phyloP scores from a whole-genome alignment of 148 eudicot species.

The Spergularia marina region DNA sequence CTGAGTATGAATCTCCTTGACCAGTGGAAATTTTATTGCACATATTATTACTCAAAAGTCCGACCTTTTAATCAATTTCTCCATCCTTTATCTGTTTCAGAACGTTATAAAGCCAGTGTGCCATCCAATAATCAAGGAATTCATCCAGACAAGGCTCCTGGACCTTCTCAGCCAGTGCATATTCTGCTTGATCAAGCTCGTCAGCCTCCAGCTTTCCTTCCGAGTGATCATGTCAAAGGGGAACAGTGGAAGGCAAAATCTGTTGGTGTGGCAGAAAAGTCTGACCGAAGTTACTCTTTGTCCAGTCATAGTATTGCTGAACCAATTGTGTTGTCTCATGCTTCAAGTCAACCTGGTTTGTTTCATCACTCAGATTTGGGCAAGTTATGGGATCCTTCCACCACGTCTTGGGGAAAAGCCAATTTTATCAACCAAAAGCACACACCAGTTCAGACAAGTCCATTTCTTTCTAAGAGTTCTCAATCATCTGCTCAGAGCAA shows the following conservation, averaged over 20 bases:
- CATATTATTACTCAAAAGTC: background rate
- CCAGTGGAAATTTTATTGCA: background rate
- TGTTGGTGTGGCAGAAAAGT: constrained; percentile 29
- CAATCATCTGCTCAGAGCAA: constrained; percentile 40
- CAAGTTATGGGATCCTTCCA: constrained; percentile 47
- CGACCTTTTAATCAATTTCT: constrained; percentile 18
- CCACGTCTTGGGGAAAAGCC: constrained; percentile 46
- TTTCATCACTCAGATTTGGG: constrained; percentile 39
- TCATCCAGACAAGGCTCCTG: constrained; percentile 36
- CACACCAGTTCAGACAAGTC: constrained; percentile 33
- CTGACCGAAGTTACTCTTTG: constrained; percentile 30
- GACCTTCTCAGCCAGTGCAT: constrained; percentile 34
- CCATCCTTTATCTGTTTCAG: constrained; percentile 36
- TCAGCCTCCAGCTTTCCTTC: constrained; percentile 32
- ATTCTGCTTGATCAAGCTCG: constrained; percentile 30
- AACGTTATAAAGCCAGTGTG: constrained; percentile 34
- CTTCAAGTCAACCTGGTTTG: constrained; percentile 32
- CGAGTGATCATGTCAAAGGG: constrained; percentile 30
- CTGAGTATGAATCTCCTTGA: background rate
- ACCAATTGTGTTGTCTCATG: constrained; percentile 30
- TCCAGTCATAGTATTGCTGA: constrained; percentile 33
- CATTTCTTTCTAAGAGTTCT: constrained; percentile 34
- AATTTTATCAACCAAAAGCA: constrained; percentile 40
- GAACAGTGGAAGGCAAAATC: constrained; percentile 45
- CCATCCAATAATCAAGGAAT: constrained; percentile 36